Base-by-base conservation (phyloP, 108 stramenopile species). In the Nitzschia inconspicua region DNA sequence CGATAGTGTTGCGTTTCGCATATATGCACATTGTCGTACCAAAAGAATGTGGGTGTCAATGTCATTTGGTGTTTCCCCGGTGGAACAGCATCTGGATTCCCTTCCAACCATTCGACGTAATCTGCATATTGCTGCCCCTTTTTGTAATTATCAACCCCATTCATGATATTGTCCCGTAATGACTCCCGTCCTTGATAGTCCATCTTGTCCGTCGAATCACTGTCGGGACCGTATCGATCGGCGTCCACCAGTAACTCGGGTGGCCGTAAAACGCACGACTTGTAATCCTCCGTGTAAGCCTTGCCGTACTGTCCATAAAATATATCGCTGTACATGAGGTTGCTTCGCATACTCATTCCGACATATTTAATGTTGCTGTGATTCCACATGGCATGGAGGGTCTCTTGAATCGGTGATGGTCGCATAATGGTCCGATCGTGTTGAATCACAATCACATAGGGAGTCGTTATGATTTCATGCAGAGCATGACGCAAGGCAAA, bases 371-470 rank as follows among this genome's bases (percentile, higher is more conserved):
- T 61, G 8, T 44, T 57, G 0, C 55, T 60, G 70, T 84, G 65
- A 23, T 69, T 57, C 68, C 66, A 74, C 82, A 93, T 93, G 54
- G 84, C 63, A 31, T 41, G 16, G 1, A 93, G 39, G 1, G 80
- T 80, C 47, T 81, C 76, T 24, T 29, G 36, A 1, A 86, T 65
- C 0, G 91, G 91, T 20, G 83, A 78, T 0, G 76, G 67, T 8
- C 93, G 47, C 87, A 94, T 88, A 44, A 94, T 89, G 4, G 85
- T 90, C 7, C 93, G 84, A 70, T 94, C 93, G 43, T 94, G 93
- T 69, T 94, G 93, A 65, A 94, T 90, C 19, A 94, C 93, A 66
- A 84, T 86, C 0, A 88, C 87, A 47, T 82, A 90, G 31, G 86
- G 86, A 14, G 89, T 94, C 3, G 59, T 50, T 0, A 90, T 78